Evolutionary conservation across 345 rosid species (phyloP).

Genomic region (Acer campestre): DNA sequence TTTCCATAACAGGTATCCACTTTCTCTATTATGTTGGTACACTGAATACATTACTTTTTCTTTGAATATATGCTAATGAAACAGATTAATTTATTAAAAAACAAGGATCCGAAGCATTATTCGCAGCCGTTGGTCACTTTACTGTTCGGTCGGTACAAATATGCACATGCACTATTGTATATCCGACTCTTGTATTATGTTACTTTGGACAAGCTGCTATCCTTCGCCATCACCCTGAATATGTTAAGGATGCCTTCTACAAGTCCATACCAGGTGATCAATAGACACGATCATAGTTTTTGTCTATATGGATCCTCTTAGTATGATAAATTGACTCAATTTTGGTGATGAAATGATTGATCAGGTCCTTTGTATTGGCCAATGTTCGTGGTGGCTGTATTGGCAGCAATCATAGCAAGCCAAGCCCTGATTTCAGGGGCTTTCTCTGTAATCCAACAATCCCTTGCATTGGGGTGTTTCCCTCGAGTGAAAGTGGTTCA

Average conservation of each 20-base stretch:
- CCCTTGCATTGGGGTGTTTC: constrained; percentile 45
- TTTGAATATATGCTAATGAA: too few species aligned
- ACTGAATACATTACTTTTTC: too few species aligned
- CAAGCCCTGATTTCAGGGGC: constrained; percentile 51
- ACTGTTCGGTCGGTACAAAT: constrained; percentile 43
- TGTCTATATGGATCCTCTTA: background rate
- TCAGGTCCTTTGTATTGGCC: constrained; percentile 49
- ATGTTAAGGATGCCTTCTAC: constrained; percentile 33
- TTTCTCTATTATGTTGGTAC: background rate
- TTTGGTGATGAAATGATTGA: background rate
- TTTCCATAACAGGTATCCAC: constrained; percentile 29
- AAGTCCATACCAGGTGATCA: constrained; percentile 22
- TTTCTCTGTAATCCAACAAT: constrained; percentile 48
- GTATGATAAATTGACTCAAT: background rate
- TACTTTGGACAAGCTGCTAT: constrained; percentile 48
- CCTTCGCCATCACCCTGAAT: constrained; percentile 33
- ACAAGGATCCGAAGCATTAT: constrained; percentile 24
- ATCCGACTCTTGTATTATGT: constrained; percentile 39
- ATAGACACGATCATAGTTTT: background rate
- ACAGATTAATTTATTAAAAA: background rate
- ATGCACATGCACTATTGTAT: constrained; percentile 33
- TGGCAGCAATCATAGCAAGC: constrained; percentile 48
- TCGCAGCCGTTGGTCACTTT: constrained; percentile 62
- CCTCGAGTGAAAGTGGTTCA: constrained; percentile 43
- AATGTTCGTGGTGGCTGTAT: constrained; percentile 37